Evolutionary conservation across 75 land plant species (phyloP), one percentile per base, ranked within the genome.

Genomic region (Isoetes taiwanensis): DNA sequence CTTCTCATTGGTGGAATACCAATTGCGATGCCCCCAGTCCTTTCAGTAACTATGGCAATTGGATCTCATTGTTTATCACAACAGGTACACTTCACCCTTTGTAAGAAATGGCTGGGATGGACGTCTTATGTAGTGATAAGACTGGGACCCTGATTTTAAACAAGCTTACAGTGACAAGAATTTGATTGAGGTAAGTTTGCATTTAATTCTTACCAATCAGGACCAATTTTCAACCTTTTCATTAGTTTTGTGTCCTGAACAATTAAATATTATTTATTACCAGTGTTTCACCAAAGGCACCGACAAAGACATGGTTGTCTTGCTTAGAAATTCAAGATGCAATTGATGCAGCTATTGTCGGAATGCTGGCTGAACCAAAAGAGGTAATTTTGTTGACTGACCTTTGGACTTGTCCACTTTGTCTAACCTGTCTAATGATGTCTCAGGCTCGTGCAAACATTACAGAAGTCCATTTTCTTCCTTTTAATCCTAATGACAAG

Each of bases 41-140:
- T 70, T 10, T 70, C 72, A 14, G 61, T 70, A 0, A 70, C 72
- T 3, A 70, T 70, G 72, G 72, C 72, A 27, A 59, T 63, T 46
- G 72, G 72, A 9, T 56, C 72, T 9, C 72, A 70, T 57, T 34
- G 3, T 4, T 64, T 85, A 19, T 76, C 90, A 0, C 57, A 82
- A 48, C 83, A 80, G 79, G 74, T 71, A 25, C 10, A 24, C 28
- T 28, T 11, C 19, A 20, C 19, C 16, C 23, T 55, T n/a, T 87
- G 58, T 89, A 71, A 34, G 73, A 71, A 39, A 68, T 71, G 61
- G 73, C 73, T 12, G 73, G 69, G 25, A 71, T 71, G 73, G 73
- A 71, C 30, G 59, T 71, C 16, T 50, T 71, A 11, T 71, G 73
- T 35, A 58, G 63, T n/a, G 73, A 71, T 34, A 71, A 71, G 41